Conservation (phyloP, 225 moss, liverwort and hornwort species). For the Thuidium tamariscinum region DNA sequence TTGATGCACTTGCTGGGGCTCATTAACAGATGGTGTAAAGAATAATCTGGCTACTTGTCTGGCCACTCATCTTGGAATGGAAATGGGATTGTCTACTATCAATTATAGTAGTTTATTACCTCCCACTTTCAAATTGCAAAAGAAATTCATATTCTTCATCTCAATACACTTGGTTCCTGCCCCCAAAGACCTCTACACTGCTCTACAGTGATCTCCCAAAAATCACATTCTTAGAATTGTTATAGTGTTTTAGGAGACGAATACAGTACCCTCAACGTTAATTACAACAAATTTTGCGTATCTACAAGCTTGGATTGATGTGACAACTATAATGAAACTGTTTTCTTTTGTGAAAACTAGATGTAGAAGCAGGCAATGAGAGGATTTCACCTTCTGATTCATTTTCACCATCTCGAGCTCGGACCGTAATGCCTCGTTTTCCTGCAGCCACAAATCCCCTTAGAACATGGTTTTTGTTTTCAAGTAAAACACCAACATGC, state of each 20-base stretch:
- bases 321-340: neutral
- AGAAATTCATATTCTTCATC: neutral
- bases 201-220: neutral
- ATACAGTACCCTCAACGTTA: neutral
- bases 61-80: neutral
- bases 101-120: neutral
- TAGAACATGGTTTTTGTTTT: neutral
- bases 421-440: constrained; percentile 56
- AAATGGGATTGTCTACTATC: neutral
- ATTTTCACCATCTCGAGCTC: constrained; percentile 79
- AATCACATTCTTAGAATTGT: neutral
- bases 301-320: neutral
- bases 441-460: constrained; percentile 20
- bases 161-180: neutral
- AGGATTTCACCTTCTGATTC: constrained; percentile 67
- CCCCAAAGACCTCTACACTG: neutral
- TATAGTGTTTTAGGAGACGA: neutral
- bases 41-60: neutral
- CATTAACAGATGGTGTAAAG: neutral
- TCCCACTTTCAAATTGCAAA: neutral
- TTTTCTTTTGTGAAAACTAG: neutral
- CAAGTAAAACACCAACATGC: neutral
- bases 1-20: neutral
- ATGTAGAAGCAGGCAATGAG: neutral
- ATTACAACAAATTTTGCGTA: neutral